These are phyloP conservation scores for Moesziomyces sp. DNA, from an alignment of 1,284 basidiomycete genomes.

Conservation along the genomic window DNA sequence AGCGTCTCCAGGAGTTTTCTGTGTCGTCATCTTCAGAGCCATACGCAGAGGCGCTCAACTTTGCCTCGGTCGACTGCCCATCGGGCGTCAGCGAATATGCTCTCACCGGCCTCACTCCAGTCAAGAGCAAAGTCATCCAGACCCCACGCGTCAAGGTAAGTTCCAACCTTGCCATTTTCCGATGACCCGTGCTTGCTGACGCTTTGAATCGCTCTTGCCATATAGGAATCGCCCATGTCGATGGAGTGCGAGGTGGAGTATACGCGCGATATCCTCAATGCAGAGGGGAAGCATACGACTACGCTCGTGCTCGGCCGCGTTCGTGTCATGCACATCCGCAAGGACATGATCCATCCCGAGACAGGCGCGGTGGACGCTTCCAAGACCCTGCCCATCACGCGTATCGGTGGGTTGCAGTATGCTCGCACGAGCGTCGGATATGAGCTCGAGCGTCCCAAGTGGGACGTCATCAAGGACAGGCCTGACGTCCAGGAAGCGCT, in stretches of 20 bases:
- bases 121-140: slow-evolving; percentile 46
- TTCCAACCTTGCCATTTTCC: no score
- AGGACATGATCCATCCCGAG: slow-evolving; percentile 50
- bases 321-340: slow-evolving; percentile 49
- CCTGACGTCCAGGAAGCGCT: slow-evolving; percentile 42
- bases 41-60: slow-evolving; percentile 59
- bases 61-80: slow-evolving; percentile 55
- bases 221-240: slow-evolving; percentile 50
- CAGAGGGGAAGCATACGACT: slow-evolving; percentile 51
- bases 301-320: slow-evolving; percentile 54
- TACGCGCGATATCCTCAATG: slow-evolving; percentile 43
- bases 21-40: slow-evolving; percentile 53
- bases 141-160: slow-evolving; percentile 53
- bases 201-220: background rate
- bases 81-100: slow-evolving; percentile 51
- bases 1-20: slow-evolving; percentile 45
- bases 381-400: slow-evolving; percentile 48
- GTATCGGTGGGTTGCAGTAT: slow-evolving; percentile 55
- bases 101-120: slow-evolving; percentile 53
- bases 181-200: no score
- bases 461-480: slow-evolving; percentile 35
- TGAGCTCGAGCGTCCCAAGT: slow-evolving; percentile 53
- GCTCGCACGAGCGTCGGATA: slow-evolving; percentile 39
- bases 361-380: slow-evolving; percentile 46
- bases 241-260: slow-evolving; percentile 59